These are phyloP conservation scores for Geranium incanum DNA, from an alignment of 441 rosid genomes.

Conservation along the genomic window DNA sequence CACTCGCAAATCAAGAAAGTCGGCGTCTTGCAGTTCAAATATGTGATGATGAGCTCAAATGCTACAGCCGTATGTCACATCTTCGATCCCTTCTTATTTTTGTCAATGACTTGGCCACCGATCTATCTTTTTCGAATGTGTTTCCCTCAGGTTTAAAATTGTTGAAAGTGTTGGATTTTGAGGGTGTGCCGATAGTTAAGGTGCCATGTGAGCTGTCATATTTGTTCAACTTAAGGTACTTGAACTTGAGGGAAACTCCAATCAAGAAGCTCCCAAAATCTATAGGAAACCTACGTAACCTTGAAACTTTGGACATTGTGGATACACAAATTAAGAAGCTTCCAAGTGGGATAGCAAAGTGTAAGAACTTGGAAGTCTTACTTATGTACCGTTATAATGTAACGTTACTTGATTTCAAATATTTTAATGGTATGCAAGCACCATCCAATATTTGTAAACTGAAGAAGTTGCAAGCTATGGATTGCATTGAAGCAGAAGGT, in stretches of 20 bases:
- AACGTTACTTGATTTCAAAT: not conserved
- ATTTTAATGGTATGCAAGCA: not conserved
- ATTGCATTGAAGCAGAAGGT: not conserved
- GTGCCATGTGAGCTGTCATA: not conserved
- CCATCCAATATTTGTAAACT: not conserved
- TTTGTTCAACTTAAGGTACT: conserved; percentile 17
- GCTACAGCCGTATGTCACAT: conserved; percentile 7
- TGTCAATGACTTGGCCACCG: conserved; percentile 3
- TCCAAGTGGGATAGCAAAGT: not conserved
- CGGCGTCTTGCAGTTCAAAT: conserved; percentile 30
- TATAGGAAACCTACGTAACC: not conserved
- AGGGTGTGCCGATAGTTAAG: conserved; percentile 7
- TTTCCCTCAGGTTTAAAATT: not conserved
- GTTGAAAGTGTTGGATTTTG: conserved; percentile 17
- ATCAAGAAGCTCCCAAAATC: conserved; percentile 8
- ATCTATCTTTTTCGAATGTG: not conserved
- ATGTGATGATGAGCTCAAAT: conserved; percentile 9
- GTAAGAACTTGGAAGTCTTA: not conserved
- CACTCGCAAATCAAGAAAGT: not conserved
- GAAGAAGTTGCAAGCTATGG: not conserved
- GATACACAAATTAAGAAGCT: not conserved
- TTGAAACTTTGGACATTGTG: not conserved
- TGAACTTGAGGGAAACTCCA: not conserved
- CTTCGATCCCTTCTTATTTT: conserved; percentile 34
- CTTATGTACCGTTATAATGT: not conserved